These are phyloP conservation scores for Oryza nivara DNA, from an alignment of 176 grass and related monocot species.

Conservation along the genomic window DNA sequence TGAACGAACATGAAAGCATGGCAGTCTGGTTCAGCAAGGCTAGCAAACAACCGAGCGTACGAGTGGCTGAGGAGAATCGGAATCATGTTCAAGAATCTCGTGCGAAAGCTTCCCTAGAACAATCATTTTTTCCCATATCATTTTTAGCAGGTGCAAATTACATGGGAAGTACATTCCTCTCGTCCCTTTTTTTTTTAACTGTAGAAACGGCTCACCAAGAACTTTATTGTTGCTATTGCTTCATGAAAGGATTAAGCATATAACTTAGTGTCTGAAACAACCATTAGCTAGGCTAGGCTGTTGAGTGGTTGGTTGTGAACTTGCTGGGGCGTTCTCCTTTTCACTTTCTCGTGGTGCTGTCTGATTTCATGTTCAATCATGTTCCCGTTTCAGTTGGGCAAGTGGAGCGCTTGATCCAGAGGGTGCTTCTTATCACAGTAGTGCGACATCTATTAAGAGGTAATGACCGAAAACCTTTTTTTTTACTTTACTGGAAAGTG, in stretches of 20 bases:
- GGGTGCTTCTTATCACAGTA: conserved; percentile 54
- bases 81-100: conserved; percentile 18
- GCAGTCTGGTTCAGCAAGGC: neutral
- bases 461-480: conserved; percentile 35
- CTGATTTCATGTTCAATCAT: conserved; percentile 30
- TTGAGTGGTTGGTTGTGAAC: conserved; percentile 15
- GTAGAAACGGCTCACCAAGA: neutral
- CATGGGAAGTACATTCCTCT: neutral
- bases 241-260: neutral
- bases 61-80: neutral
- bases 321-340: conserved; percentile 19
- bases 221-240: neutral
- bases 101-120: neutral
- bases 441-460: conserved; percentile 91
- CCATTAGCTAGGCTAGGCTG: conserved; percentile 7
- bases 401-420: conserved; percentile 95
- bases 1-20: neutral
- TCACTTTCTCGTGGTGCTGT: conserved; percentile 20
- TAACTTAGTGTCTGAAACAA: neutral
- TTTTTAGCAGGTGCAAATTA: neutral
- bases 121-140: neutral
- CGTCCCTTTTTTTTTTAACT: neutral
- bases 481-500: neutral
- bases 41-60: neutral
- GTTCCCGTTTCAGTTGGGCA: conserved; percentile 76